phyloP scores from a whole-genome alignment of 768 basidiomycete genomes.

The Boletellus ananiceps region DNA sequence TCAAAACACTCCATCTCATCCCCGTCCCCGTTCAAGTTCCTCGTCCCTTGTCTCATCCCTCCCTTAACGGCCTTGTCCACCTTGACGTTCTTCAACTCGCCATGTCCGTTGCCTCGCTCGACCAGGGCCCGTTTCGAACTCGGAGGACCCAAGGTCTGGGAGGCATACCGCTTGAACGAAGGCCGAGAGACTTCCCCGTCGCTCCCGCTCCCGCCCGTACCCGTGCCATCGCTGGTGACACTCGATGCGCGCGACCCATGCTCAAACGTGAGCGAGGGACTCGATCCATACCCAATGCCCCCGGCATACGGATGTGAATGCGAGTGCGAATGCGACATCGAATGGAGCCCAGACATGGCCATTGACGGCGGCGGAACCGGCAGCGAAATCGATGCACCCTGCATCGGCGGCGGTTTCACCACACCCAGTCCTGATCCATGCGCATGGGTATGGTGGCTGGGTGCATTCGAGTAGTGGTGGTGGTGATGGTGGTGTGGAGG shows the following conservation, averaged over 20 bases:
- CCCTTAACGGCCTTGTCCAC: background rate
- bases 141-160: conserved; percentile 64
- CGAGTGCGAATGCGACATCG: conserved; percentile 1
- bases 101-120: conserved; percentile 20
- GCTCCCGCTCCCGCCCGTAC: conserved; percentile 29
- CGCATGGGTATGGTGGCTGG: background rate
- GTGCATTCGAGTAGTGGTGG: background rate
- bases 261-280: conserved; percentile 15
- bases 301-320: background rate
- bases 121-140: conserved; percentile 51
- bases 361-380: conserved; percentile 27
- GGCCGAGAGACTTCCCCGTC: conserved; percentile 42
- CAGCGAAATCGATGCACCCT: conserved; percentile 30
- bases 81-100: conserved; percentile 2
- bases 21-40: background rate
- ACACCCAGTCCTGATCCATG: background rate
- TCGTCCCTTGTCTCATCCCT: background rate
- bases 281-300: conserved; percentile 4
- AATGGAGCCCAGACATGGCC: conserved; percentile 10
- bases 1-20: background rate
- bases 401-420: conserved; percentile 25
- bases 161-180: conserved; percentile 68
- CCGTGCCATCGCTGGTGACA: conserved; percentile 30
- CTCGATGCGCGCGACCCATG: conserved; percentile 30
- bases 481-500: background rate